Evolutionary conservation across 2,329 filamentous ascomycete genomes (phyloP).

Genomic region (Epichloe gansuensis): DNA sequence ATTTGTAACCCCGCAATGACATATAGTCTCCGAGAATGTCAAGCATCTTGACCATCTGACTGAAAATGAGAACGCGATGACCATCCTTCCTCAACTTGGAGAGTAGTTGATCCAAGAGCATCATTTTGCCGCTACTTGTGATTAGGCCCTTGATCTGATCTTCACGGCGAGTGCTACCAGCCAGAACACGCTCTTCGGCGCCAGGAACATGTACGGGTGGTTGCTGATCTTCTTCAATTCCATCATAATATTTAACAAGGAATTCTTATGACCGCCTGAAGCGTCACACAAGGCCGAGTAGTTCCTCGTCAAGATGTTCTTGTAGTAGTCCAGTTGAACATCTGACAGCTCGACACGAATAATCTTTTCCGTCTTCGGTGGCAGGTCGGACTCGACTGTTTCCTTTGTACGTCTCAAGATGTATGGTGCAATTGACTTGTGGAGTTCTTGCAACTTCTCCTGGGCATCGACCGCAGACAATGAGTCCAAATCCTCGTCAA

Average conservation of each 20-base stretch:
- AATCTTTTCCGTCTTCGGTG: conserved; percentile 97
- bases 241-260: conserved; percentile 97
- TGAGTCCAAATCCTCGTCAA: conserved; percentile 81
- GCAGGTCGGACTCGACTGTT: conserved; percentile 91
- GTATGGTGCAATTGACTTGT: conserved; percentile 78
- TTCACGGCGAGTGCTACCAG: conserved; percentile 68
- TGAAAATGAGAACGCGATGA: conserved; percentile 95
- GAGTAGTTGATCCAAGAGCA: conserved; percentile 91
- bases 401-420: conserved; percentile 95
- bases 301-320: conserved; percentile 94
- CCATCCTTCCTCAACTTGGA: conserved; percentile 87
- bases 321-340: conserved; percentile 95
- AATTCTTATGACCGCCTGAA: conserved; percentile 83
- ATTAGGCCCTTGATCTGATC: conserved; percentile 88
- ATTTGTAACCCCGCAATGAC: conserved; percentile 83
- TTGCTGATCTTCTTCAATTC: conserved; percentile 99
- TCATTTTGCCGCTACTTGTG: conserved; percentile 98
- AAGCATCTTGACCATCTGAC: conserved; percentile 98
- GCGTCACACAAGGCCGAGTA: conserved; percentile 90
- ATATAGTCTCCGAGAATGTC: conserved; percentile 94
- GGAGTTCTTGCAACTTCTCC: conserved; percentile 75
- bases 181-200: conserved; percentile 79
- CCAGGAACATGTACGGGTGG: conserved; percentile 95
- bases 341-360: conserved; percentile 95
- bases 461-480: conserved; percentile 70